Base-by-base conservation (phyloP, 2,329 filamentous ascomycete genomes). In the Coniochaeta hoffmannii region DNA sequence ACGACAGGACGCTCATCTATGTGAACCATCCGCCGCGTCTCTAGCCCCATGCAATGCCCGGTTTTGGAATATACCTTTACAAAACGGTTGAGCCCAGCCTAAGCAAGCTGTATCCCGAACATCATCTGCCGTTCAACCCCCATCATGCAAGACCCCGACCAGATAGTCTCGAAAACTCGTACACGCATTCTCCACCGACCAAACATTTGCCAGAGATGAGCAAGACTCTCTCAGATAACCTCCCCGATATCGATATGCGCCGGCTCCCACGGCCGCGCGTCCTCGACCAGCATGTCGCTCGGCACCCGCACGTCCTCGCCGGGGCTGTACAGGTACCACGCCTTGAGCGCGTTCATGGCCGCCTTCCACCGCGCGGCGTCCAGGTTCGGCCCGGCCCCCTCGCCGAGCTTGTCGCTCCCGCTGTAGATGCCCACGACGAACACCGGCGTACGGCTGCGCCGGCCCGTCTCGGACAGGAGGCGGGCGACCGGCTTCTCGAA, bases 311-410 rank as follows among this genome's bases (percentile, higher is more conserved):
- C 80, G 60, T 82, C 73, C 62, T 77, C 73, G 55, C 80, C 77
- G 28, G 94, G 93, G 69, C 86, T 92, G 76, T 99, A 99, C 54
- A 99, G 77, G 72, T 99, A 99, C 94, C 94, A 99, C 6, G 87
- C 80, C 78, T 96, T 96, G 66, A 99, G 77, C 17, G 91, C 86
- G 60, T 88, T 86, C 65, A 95, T 92, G 35, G 89, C 85, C 19
- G 94, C 94, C 69, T 89, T 82, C 60, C 82, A 79, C 60, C 90
- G 83, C 31, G 89, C 93, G 64, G 90, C 82, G 61, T 90, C 79
- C 56, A 97, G 76, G 70, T 82, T 92, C 51, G 87, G 76, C 24
- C 89, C 94, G 19, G 86, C 80, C n/a, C 86, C 94, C 75, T 99
- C 93, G 55, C 93, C 94, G 41, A 99, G 78, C 79, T 94, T 93